Conservation (phyloP, 2,329 filamentous ascomycete genomes). For the Podosphaera xanthii region DNA sequence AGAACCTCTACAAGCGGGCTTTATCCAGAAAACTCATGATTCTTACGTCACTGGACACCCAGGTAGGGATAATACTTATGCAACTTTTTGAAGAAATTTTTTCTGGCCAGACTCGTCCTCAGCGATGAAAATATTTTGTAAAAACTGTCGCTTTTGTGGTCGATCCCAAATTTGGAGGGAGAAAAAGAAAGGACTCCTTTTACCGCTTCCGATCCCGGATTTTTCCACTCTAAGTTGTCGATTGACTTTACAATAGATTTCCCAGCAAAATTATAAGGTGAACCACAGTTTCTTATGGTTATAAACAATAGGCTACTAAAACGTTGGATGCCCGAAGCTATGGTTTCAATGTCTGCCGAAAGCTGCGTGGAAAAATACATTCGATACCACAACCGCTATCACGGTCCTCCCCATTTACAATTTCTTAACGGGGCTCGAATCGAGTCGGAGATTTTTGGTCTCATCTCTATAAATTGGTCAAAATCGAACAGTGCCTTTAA, state of each 20-base stretch:
- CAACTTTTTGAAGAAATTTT: background rate
- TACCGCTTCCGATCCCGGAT: background rate
- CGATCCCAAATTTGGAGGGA: background rate
- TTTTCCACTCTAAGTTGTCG: background rate
- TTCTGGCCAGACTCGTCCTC: background rate
- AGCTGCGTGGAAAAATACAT: background rate
- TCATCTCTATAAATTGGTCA: background rate
- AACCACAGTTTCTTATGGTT: background rate
- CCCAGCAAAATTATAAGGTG: background rate
- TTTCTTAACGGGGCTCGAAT: background rate
- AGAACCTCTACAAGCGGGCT: background rate
- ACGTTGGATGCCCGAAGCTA: background rate
- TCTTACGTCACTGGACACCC: background rate
- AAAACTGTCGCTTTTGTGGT: background rate
- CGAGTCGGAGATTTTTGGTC: background rate
- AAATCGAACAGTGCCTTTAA: background rate
- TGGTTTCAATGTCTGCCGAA: background rate
- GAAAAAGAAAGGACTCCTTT: background rate
- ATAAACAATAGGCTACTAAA: background rate
- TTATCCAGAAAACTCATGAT: background rate
- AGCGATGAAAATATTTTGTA: background rate
- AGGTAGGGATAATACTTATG: background rate
- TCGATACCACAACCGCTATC: background rate
- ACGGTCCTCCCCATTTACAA: background rate
- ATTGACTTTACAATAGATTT: background rate